These are phyloP conservation scores for Naematelia encephala DNA, from an alignment of 768 basidiomycete genomes.

Conservation along the genomic window DNA sequence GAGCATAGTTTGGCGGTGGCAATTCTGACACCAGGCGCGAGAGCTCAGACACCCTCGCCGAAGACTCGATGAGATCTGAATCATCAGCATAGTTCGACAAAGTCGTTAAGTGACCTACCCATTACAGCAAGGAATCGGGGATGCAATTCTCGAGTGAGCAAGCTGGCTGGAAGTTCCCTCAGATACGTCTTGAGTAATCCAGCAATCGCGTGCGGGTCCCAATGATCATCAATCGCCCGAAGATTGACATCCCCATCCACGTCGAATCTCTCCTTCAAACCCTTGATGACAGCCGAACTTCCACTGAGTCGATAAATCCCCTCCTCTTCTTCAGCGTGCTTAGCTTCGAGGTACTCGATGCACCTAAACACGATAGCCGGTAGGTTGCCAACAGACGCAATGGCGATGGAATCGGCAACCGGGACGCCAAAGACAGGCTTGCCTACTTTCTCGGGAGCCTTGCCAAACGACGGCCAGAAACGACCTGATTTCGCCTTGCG, in stretches of 20 bases:
- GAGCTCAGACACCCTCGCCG: slow-evolving; percentile 83
- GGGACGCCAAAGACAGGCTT: slow-evolving; percentile 85
- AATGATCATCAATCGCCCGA: slow-evolving; percentile 79
- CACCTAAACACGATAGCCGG: slow-evolving; percentile 93
- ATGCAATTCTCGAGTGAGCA: slow-evolving; percentile 88
- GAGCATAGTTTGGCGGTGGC: slow-evolving; percentile 86
- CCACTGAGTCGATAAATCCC: slow-evolving; percentile 96
- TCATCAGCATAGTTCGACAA: neutral
- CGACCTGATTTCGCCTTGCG: slow-evolving; percentile 88
- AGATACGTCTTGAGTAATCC: slow-evolving; percentile 90
- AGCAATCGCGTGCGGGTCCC: slow-evolving; percentile 97
- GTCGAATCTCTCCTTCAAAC: slow-evolving; percentile 88
- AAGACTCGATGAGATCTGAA: slow-evolving; percentile 79
- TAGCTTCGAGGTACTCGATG: slow-evolving; percentile 90
- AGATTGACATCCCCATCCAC: slow-evolving; percentile 93
- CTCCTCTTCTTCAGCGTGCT: slow-evolving; percentile 92
- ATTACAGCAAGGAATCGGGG: slow-evolving; percentile 86
- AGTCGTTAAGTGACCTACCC: slow-evolving; percentile 58
- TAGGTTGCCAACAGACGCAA: slow-evolving; percentile 82
- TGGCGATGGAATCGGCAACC: slow-evolving; percentile 78
- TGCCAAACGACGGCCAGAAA: slow-evolving; percentile 83
- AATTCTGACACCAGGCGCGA: slow-evolving; percentile 79
- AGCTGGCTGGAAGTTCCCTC: slow-evolving; percentile 86
- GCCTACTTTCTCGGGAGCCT: slow-evolving; percentile 48
- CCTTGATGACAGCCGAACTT: slow-evolving; percentile 91